phyloP scores from a whole-genome alignment of 2,329 filamentous ascomycete genomes.

The Calonectria hongkongensis region DNA sequence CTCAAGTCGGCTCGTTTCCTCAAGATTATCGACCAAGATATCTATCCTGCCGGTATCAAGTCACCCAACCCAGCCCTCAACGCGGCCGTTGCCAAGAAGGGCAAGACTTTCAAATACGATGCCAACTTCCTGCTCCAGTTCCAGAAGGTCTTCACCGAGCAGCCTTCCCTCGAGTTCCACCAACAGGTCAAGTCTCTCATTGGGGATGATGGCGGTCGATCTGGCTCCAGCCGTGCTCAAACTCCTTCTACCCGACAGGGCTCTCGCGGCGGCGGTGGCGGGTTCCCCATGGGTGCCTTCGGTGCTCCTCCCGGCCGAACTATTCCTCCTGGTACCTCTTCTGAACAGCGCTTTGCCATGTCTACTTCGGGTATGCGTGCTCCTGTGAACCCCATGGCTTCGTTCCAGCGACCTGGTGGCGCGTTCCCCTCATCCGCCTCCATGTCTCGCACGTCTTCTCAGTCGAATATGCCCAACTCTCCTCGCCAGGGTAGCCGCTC shows the following conservation, averaged over 20 bases:
- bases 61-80: constrained; percentile 96
- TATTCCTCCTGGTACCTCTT: constrained; percentile 85
- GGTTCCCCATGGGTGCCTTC: constrained; percentile 84
- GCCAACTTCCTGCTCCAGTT: constrained; percentile 97
- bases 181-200: constrained; percentile 90
- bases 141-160: constrained; percentile 96
- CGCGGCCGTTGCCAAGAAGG: constrained; percentile 84
- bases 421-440: constrained; percentile 77
- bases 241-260: constrained; percentile 71
- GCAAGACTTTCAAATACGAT: constrained; percentile 93
- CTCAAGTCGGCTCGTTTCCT: constrained; percentile 94
- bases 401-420: constrained; percentile 69
- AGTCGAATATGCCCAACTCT: constrained; percentile 79
- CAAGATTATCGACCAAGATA: constrained; percentile 83
- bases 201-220: constrained; percentile 82
- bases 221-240: constrained; percentile 73
- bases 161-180: constrained; percentile 95
- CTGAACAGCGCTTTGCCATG: constrained; percentile 83
- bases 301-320: constrained; percentile 70
- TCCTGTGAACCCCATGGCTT: constrained; percentile 63
- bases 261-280: constrained; percentile 70
- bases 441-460: constrained; percentile 81
- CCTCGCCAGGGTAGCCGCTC: constrained; percentile 80
- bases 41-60: constrained; percentile 88
- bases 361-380: constrained; percentile 71